These are phyloP conservation scores for Diaporthe ilicicola DNA, from an alignment of 2,329 filamentous ascomycete genomes.

Conservation along the genomic window DNA sequence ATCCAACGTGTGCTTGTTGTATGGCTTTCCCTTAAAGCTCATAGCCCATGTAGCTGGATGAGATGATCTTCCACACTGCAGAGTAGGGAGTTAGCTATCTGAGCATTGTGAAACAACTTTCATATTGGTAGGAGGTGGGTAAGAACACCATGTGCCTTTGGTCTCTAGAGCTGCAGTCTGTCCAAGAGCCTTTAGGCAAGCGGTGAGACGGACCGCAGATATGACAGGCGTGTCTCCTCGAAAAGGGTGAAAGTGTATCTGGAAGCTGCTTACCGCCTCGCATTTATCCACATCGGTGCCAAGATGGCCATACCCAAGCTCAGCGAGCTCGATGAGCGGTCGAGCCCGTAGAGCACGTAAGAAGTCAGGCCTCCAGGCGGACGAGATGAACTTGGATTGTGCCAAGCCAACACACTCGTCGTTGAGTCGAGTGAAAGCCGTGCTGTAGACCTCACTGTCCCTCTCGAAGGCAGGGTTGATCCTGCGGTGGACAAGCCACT, in stretches of 20 bases:
- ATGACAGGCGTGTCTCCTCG: conserved; percentile 61
- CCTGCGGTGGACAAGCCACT: conserved; percentile 84
- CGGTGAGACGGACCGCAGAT: conserved; percentile 58
- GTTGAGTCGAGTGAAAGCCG: conserved; percentile 76
- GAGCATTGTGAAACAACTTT: too few species aligned
- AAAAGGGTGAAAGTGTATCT: background rate
- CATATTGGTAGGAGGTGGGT: background rate
- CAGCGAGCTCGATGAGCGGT: conserved; percentile 61
- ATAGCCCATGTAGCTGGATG: conserved; percentile 75
- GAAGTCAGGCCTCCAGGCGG: conserved; percentile 75
- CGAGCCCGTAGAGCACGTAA: conserved; percentile 70
- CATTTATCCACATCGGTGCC: conserved; percentile 24
- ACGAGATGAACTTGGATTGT: conserved; percentile 75
- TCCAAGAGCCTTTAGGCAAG: background rate
- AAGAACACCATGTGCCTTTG: background rate
- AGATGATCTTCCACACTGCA: conserved; percentile 61
- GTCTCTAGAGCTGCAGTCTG: background rate
- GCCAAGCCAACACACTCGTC: conserved; percentile 75
- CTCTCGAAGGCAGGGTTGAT: conserved; percentile 75
- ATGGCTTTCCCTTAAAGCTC: conserved; percentile 70
- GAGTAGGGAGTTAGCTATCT: background rate
- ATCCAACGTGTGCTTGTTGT: conserved; percentile 71
- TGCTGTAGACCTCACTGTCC: conserved; percentile 69
- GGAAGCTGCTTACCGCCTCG: conserved; percentile 15
- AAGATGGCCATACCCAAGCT: conserved; percentile 32